These are phyloP conservation scores for Xylaria hypoxylon DNA, from an alignment of 2,329 filamentous ascomycete species.

Conservation along the genomic window DNA sequence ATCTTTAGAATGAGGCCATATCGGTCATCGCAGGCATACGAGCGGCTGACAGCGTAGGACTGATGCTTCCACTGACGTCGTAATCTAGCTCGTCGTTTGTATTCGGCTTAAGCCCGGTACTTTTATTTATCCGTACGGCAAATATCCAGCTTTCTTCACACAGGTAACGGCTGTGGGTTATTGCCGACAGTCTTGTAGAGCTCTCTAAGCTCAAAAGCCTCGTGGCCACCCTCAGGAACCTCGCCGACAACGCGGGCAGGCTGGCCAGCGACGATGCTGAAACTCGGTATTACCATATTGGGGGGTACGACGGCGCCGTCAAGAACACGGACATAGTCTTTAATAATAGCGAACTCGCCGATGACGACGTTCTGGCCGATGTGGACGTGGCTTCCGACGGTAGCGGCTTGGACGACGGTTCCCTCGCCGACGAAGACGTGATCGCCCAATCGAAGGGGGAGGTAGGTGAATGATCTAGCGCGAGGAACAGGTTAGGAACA, in stretches of 20 bases:
- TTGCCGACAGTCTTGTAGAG: conserved; percentile 74
- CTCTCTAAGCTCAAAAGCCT: conserved; percentile 73
- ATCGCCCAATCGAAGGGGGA: conserved; percentile 91
- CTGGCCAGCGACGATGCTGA: conserved; percentile 87
- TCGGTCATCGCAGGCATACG: not conserved
- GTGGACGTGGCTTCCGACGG: conserved; percentile 85
- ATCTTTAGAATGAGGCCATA: not conserved
- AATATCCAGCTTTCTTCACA: conserved; percentile 46
- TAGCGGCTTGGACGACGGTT: conserved; percentile 83
- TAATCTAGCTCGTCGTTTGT: not conserved
- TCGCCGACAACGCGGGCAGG: conserved; percentile 86
- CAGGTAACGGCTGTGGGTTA: conserved; percentile 56
- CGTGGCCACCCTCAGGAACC: conserved; percentile 76
- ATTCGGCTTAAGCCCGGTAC: not conserved
- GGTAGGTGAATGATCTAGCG: conserved; percentile 74
- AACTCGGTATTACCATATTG: conserved; percentile 92
- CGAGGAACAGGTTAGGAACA: not conserved
- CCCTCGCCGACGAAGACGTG: conserved; percentile 88
- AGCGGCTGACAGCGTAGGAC: not conserved
- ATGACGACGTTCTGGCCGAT: conserved; percentile 83
- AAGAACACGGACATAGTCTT: conserved; percentile 90
- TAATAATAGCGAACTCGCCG: conserved; percentile 89
- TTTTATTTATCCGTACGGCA: not conserved
- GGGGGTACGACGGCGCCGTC: conserved; percentile 86
- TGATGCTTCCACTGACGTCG: not conserved